Percentiles rank a stretch among this genome's conserved stretches.
phyloP scores from a whole-genome alignment of 164 flowering plant genomes.

The Aristolochia contorta region DNA sequence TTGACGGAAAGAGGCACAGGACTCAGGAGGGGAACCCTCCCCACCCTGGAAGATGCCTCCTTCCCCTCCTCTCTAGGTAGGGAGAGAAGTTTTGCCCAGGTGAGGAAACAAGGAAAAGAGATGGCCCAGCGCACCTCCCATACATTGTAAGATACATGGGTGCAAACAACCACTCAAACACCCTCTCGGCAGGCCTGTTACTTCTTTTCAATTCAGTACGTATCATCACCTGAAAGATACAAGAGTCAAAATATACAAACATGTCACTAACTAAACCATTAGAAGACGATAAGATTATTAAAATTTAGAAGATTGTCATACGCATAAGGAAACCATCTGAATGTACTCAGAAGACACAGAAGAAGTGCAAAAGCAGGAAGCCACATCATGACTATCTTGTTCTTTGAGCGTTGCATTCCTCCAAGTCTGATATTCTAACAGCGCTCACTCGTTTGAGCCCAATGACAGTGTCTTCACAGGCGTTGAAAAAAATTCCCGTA shows the following conservation, averaged over 20 bases:
- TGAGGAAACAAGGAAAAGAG: no score
- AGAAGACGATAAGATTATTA: background rate
- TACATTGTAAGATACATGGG: constrained; percentile 23
- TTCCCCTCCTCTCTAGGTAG: no score
- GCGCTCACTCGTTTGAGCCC: constrained; percentile 24
- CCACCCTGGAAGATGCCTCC: no score
- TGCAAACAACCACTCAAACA: constrained; percentile 39
- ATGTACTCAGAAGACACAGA: constrained; percentile 29
- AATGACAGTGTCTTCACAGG: constrained; percentile 19
- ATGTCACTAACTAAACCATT: no score
- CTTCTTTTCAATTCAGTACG: constrained; percentile 20
- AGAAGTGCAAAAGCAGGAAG: constrained; percentile 31
- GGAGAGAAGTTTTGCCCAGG: no score
- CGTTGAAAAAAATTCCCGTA: constrained; percentile 26
- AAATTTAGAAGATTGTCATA: constrained; percentile 10
- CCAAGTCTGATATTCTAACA: constrained; percentile 16
- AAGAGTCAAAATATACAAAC: background rate
- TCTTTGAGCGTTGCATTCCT: constrained; percentile 25
- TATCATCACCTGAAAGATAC: constrained; percentile 24
- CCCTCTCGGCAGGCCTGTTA: constrained; percentile 37
- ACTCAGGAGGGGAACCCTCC: no score
- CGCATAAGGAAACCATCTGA: constrained; percentile 30
- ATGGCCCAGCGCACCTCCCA: no score
- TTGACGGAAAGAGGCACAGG: no score
- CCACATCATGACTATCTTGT: constrained; percentile 27